Evolutionary conservation across 441 rosid species (phyloP).

Genomic region (Dalechampia spathulata): DNA sequence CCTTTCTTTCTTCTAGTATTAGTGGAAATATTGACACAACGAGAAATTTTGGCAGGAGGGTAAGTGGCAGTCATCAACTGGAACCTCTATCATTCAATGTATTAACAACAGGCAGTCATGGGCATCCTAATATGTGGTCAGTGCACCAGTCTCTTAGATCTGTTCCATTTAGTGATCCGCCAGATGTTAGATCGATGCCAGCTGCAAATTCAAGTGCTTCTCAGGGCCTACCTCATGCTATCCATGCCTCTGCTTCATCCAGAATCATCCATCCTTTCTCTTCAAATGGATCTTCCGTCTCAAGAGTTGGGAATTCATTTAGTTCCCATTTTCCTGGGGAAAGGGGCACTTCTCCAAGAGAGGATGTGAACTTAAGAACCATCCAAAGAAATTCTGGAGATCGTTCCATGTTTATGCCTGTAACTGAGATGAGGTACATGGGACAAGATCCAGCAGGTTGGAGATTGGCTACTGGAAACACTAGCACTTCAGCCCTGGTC

Average conservation of each 20-base stretch:
- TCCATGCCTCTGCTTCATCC: constrained; percentile 26
- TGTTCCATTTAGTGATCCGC: constrained; percentile 33
- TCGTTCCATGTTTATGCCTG: constrained; percentile 43
- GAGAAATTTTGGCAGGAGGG: constrained; percentile 41
- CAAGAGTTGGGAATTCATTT: constrained; percentile 36
- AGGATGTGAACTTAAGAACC: constrained; percentile 43
- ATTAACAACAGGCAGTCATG: constrained; percentile 33
- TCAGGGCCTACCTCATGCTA: constrained; percentile 26
- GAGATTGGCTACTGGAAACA: constrained; percentile 52
- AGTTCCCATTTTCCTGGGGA: constrained; percentile 35
- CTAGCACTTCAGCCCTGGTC: constrained; percentile 31
- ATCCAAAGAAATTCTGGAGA: constrained; percentile 41
- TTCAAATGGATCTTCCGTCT: constrained; percentile 42
- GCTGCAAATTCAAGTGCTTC: constrained; percentile 27
- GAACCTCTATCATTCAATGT: constrained; percentile 39
- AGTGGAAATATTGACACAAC: constrained; percentile 26
- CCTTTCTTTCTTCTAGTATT: too few relatives aligned
- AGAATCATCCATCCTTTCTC: constrained; percentile 41
- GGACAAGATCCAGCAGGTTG: constrained; percentile 60
- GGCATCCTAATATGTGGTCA: constrained; percentile 34
- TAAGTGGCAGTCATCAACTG: constrained; percentile 39
- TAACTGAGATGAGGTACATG: constrained; percentile 43
- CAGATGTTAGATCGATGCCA: constrained; percentile 38
- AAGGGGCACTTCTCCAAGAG: constrained; percentile 37
- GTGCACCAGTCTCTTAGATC: constrained; percentile 33